Evolutionary conservation across 2,329 filamentous ascomycete species (phyloP).

Genomic region (Fusarium sp.): DNA sequence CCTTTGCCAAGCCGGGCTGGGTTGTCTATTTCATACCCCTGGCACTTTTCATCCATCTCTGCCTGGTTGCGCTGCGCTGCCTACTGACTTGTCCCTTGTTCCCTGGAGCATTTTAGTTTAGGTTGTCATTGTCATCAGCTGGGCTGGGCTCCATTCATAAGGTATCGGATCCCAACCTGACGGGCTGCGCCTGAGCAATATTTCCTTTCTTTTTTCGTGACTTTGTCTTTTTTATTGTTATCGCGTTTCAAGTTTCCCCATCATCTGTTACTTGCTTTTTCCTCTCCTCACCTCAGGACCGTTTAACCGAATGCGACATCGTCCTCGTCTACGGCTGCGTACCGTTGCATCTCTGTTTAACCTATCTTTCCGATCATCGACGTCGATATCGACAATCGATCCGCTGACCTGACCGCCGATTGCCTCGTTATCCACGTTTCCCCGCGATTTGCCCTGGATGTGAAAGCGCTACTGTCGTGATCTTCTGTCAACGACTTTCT

Average conservation of each 20-base stretch:
- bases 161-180: constrained; percentile 32
- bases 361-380: constrained; percentile 20
- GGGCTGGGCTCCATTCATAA: constrained; percentile 34
- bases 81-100: background rate
- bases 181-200: constrained; percentile 9
- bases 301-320: constrained; percentile 31
- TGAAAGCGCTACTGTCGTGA: constrained; percentile 23
- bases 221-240: constrained; percentile 10
- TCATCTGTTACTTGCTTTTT: background rate
- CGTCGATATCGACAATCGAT: constrained; percentile 14
- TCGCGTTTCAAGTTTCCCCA: background rate
- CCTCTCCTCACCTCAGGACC: background rate
- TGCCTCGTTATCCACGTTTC: constrained; percentile 31
- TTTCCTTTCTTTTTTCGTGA: constrained; percentile 14
- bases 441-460: constrained; percentile 40
- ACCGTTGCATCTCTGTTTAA: background rate
- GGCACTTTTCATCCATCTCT: constrained; percentile 23
- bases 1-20: constrained; percentile 20
- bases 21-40: constrained; percentile 1
- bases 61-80: constrained; percentile 1
- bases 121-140: constrained; percentile 38
- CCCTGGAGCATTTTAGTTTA: constrained; percentile 18
- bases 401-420: constrained; percentile 43
- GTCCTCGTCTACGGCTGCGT: constrained; percentile 19
- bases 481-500: constrained; percentile 1